Evolutionary conservation across 768 basidiomycete genomes (phyloP), one percentile per base, ranked within the genome.

Genomic region (Agrocybe pediades): DNA sequence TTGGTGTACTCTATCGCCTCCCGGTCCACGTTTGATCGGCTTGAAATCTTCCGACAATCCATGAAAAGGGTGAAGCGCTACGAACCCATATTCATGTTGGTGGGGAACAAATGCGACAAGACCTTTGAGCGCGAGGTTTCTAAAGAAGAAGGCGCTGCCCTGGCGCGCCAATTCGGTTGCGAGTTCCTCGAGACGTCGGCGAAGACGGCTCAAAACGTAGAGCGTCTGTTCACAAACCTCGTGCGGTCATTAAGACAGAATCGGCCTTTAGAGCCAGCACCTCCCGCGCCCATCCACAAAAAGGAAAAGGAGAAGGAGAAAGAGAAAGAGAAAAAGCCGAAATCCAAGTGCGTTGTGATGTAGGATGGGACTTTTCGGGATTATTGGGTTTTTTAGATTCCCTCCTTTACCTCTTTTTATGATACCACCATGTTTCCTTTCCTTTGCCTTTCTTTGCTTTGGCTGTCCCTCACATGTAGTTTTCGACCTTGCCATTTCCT

Each of bases 151-250:
- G 97, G 94, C 11, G 78, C 81, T 16, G 82, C 83, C 8, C 74
- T 96, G 49, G 96, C 97, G 26, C 81, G 85, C 60, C 78, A 84
- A 49, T 87, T 95, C 59, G 91, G 92, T 46, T 97, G 94, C 75
- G 90, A 91, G 54, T 96, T 98, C 71, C 86, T 94, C 69, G 96
- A 98, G 71, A 95, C 96, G 26, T 92, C 88, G n/a, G 96, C 96
- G 30, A 96, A 96, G 78, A 95, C 92, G 30, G 87, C 95, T 44
- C 80, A 86, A 65, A 96, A 98, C 66, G 92, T 98, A 54, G 94
- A 98, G 65, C 80, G 81, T 13, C 85, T 96, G 25, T 98, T 98
- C 72, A 92, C 83, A 65, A 88, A 81, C 60, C 83, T 96, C 56
- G 92, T 98, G 52, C 88, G 91, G 55, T 81, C 83, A 43, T 78